A percentile compares a stretch with the other conserved stretches of the same genome.
These are phyloP conservation scores for Xerocomellus chrysenteron DNA, from an alignment of 768 basidiomycete species.

Conservation along the genomic window DNA sequence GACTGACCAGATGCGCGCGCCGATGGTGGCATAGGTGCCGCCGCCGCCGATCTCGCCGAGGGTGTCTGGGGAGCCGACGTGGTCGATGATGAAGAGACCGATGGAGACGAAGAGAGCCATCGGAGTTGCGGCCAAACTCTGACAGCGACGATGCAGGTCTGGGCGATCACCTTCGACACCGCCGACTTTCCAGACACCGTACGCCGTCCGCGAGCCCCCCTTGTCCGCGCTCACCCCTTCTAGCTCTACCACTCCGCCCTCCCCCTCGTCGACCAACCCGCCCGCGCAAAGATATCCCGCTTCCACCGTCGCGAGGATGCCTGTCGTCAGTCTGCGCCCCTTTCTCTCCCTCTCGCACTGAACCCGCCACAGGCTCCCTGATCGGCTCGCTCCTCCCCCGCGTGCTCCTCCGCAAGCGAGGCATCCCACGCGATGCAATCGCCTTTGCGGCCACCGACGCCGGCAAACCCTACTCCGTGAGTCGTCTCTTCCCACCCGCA, in stretches of 20 bases:
- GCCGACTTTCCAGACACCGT: conserved; percentile 37
- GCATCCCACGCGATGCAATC: conserved; percentile 47
- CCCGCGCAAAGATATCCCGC: conserved; percentile 54
- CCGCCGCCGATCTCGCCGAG: conserved; percentile 84
- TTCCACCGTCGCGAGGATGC: conserved; percentile 75
- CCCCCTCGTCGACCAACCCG: conserved; percentile 53
- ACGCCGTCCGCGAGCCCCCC: conserved; percentile 12
- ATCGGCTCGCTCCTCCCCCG: conserved; percentile 75
- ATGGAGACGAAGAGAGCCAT: conserved; percentile 56
- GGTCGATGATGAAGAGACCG: conserved; percentile 91
- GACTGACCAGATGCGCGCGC: conserved; percentile 78
- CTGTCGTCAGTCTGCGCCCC: conserved; percentile 48
- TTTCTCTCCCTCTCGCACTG: background rate
- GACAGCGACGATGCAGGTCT: conserved; percentile 40
- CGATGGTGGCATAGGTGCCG: conserved; percentile 79
- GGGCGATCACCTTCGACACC: conserved; percentile 40
- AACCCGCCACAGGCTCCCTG: conserved; percentile 56
- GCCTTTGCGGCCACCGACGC: conserved; percentile 54
- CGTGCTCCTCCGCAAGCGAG: conserved; percentile 58
- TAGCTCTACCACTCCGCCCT: conserved; percentile 68
- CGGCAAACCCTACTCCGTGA: conserved; percentile 77
- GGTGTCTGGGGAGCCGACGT: conserved; percentile 28
- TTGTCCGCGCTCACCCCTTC: background rate
- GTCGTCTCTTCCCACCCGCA: conserved; percentile 26
- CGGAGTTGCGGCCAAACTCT: conserved; percentile 22